Conservation (phyloP, 2,329 filamentous ascomycete genomes). For the Verticillium klebahnii region DNA sequence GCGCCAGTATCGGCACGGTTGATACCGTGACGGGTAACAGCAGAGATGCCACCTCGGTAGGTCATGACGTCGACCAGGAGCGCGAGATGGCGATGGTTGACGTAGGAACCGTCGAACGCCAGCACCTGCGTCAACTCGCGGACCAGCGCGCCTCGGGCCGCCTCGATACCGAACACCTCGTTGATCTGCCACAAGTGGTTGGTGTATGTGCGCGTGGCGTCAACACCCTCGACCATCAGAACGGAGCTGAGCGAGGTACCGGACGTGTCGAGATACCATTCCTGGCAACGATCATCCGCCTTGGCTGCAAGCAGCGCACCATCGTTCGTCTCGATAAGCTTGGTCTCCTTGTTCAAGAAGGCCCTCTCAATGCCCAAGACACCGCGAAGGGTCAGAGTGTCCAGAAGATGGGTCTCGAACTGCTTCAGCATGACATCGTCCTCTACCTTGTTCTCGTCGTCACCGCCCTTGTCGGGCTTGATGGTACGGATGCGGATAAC, state of each 20-base stretch:
- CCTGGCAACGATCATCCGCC: constrained; percentile 70
- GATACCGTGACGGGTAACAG: constrained; percentile 96
- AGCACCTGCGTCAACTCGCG: constrained; percentile 88
- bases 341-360: constrained; percentile 81
- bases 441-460: constrained; percentile 62
- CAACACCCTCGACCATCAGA: constrained; percentile 81
- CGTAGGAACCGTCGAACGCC: constrained; percentile 98
- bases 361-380: constrained; percentile 84
- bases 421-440: constrained; percentile 93
- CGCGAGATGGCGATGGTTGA: constrained; percentile 96
- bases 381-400: constrained; percentile 86
- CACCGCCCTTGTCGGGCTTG: constrained; percentile 61
- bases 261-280: constrained; percentile 95
- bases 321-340: constrained; percentile 61
- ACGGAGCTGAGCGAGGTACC: constrained; percentile 84
- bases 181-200: constrained; percentile 96
- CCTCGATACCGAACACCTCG: constrained; percentile 94
- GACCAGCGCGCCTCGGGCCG: constrained; percentile 79
- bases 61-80: constrained; percentile 98
- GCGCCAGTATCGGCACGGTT: constrained; percentile 97
- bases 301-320: constrained; percentile 73
- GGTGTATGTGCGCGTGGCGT: constrained; percentile 79
- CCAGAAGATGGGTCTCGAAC: constrained; percentile 84
- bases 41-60: constrained; percentile 87
- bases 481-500: constrained; percentile 90